Percentiles rank a stretch among this genome's conserved stretches.
Conservation (phyloP, 805 yeast species). For the Ogataea paraovalis region DNA sequence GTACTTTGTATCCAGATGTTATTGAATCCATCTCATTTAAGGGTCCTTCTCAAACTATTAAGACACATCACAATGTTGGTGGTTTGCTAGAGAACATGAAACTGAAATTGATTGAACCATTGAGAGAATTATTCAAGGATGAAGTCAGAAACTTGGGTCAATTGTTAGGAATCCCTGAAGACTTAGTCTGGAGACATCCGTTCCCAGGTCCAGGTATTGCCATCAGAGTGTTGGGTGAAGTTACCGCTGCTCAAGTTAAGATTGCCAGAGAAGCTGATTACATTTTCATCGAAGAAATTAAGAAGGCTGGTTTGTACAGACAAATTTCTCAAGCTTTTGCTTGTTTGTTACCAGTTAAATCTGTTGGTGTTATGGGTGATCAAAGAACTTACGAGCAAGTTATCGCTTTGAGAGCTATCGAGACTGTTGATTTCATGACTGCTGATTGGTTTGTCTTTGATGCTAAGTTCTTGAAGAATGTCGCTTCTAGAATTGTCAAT, state of each 20-base stretch:
- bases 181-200: constrained; percentile 99
- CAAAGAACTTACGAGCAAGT: constrained; percentile 99
- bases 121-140: constrained; percentile 97
- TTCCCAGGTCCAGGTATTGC: constrained; percentile 99
- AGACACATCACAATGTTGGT: constrained; percentile 99
- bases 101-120: constrained; percentile 95
- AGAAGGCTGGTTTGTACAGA: constrained; percentile 85
- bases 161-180: constrained; percentile 91
- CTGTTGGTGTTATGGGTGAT: constrained; percentile 99
- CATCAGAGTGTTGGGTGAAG: constrained; percentile 96
- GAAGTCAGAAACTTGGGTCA: constrained; percentile 97
- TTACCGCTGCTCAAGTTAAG: constrained; percentile 85
- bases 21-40: constrained; percentile 98
- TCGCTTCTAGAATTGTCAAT: constrained; percentile 93
- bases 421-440: constrained; percentile 98
- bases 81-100: constrained; percentile 98
- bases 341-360: constrained; percentile 91
- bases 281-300: constrained; percentile 95
- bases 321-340: constrained; percentile 98
- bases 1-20: constrained; percentile 97
- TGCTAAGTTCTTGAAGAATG: constrained; percentile 84
- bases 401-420: constrained; percentile 97
- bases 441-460: constrained; percentile 98
- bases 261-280: constrained; percentile 97
- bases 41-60: constrained; percentile 99